phyloP scores from a whole-genome alignment of 176 grass and related monocot genomes.

The Neostapfia colusana region DNA sequence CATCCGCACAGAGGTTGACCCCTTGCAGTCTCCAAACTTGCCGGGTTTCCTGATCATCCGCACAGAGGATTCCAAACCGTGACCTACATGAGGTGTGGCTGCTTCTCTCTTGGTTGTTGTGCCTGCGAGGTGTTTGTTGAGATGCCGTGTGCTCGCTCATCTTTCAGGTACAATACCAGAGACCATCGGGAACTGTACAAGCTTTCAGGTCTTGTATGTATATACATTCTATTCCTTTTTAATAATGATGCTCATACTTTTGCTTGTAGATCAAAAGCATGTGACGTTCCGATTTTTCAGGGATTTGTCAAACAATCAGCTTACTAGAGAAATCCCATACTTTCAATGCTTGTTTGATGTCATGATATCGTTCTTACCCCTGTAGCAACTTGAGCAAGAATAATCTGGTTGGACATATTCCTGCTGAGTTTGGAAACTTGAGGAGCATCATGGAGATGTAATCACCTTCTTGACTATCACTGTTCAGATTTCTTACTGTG shows the following conservation, averaged over 20 bases:
- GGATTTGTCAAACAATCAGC: constrained; percentile 89
- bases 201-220: constrained; percentile 99
- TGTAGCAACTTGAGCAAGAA: constrained; percentile 93
- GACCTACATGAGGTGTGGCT: constrained; percentile 70
- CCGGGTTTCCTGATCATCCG: constrained; percentile 74
- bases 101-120: neutral
- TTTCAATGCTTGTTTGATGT: constrained; percentile 22
- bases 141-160: neutral
- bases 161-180: constrained; percentile 65
- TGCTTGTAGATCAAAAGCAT: neutral
- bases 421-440: constrained; percentile 90
- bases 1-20: too few species aligned
- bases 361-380: constrained; percentile 28
- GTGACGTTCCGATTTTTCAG: constrained; percentile 40
- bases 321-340: constrained; percentile 83
- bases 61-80: constrained; percentile 90
- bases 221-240: constrained; percentile 7
- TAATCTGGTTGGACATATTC: constrained; percentile 65
- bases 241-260: neutral
- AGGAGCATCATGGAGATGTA: constrained; percentile 97
- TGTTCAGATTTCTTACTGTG: neutral
- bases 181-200: constrained; percentile 91
- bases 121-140: constrained; percentile 47
- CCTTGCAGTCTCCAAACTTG: constrained; percentile 67
- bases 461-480: constrained; percentile 20